These are phyloP conservation scores for Nicotiana undulata DNA, from an alignment of 257 asterid genomes.

Conservation along the genomic window DNA sequence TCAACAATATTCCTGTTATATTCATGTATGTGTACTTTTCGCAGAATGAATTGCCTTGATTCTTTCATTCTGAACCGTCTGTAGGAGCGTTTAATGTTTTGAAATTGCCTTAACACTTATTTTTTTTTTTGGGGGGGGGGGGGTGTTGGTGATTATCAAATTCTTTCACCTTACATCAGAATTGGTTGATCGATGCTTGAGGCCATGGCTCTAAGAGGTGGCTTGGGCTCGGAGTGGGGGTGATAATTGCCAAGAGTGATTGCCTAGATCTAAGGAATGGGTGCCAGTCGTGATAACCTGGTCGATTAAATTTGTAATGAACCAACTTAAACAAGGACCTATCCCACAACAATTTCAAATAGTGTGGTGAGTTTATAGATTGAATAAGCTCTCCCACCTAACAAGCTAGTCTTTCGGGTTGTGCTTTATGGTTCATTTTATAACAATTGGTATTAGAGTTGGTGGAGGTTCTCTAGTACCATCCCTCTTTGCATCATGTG, in stretches of 20 bases:
- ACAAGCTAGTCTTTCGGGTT: neutral
- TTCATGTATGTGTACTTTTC: neutral
- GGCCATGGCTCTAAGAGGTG: neutral
- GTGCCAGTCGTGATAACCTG: neutral
- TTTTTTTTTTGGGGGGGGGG: too few species aligned
- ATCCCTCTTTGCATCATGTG: too few species aligned
- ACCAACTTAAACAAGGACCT: neutral
- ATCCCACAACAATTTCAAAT: neutral
- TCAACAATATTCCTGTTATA: neutral
- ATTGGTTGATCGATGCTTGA: neutral
- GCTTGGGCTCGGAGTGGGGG: neutral
- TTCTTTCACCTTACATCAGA: neutral
- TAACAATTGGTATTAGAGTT: neutral
- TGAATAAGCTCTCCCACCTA: neutral
- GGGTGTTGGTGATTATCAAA: neutral
- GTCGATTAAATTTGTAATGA: neutral
- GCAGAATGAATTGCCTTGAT: neutral
- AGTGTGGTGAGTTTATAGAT: neutral
- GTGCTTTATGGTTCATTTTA: neutral
- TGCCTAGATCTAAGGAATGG: neutral
- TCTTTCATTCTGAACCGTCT: neutral
- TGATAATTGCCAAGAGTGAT: neutral
- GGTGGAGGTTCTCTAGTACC: neutral
- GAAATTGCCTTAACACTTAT: neutral
- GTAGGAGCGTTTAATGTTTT: neutral